These are phyloP conservation scores for Mycena alexandri DNA, from an alignment of 768 basidiomycete genomes.

Conservation along the genomic window DNA sequence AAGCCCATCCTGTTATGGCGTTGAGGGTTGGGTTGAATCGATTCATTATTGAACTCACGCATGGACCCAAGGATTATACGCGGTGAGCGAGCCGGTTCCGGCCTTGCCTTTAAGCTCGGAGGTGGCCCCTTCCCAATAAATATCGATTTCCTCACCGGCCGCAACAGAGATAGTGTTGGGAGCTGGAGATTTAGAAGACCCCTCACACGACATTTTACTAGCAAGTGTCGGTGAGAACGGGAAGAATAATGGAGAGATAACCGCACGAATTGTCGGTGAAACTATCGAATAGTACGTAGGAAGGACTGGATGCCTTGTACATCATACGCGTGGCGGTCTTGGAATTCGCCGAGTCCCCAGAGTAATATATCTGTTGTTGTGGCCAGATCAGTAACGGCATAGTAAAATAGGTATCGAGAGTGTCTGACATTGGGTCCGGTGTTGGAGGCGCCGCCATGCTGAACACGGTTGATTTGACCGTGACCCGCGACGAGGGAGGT, in stretches of 20 bases:
- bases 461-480: conserved; percentile 39
- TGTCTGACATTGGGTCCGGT: conserved; percentile 37
- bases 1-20: conserved; percentile 39
- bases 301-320: conserved; percentile 39
- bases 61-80: conserved; percentile 43
- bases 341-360: conserved; percentile 35
- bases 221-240: not conserved
- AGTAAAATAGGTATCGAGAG: not conserved
- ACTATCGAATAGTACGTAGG: conserved; percentile 33
- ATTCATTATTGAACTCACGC: conserved; percentile 31
- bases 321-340: conserved; percentile 40
- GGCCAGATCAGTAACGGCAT: not conserved
- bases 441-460: conserved; percentile 31
- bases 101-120: conserved; percentile 36
- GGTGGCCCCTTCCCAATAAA: conserved; percentile 42
- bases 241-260: not conserved
- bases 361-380: conserved; percentile 37
- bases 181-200: conserved; percentile 33
- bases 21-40: not conserved
- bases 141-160: conserved; percentile 35
- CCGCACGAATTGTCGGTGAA: conserved; percentile 40
- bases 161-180: conserved; percentile 35
- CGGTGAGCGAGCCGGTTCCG: conserved; percentile 37
- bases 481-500: conserved; percentile 35
- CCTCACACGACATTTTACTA: conserved; percentile 42